phyloP scores from a whole-genome alignment of 73 alveolate genomes.

The Paramecium sexaurelia region DNA sequence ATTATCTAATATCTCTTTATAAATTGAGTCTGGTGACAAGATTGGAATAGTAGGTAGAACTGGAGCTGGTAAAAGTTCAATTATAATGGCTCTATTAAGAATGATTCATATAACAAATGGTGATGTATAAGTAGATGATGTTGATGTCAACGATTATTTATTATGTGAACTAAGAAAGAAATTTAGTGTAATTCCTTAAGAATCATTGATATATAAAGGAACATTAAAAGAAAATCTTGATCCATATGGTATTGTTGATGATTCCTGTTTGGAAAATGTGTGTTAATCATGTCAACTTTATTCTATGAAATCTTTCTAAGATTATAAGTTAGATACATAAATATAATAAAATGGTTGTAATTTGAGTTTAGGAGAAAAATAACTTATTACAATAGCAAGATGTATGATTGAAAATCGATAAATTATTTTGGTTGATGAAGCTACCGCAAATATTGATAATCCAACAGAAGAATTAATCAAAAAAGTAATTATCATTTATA shows the following conservation, averaged over 20 bases:
- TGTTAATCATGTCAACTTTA: background rate
- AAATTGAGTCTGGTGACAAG: constrained; percentile 78
- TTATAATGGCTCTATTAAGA: constrained; percentile 71
- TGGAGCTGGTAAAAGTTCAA: constrained; percentile 79
- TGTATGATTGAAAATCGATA: constrained; percentile 73
- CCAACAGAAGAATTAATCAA: constrained; percentile 78
- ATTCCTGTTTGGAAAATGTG: background rate
- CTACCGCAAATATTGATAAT: constrained; percentile 79
- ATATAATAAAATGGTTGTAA: constrained; percentile 71
- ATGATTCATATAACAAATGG: constrained; percentile 70
- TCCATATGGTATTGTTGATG: constrained; percentile 63
- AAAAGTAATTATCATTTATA: constrained; percentile 59
- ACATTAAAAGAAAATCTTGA: constrained; percentile 82
- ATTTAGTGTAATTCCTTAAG: constrained; percentile 80
- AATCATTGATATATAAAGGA: constrained; percentile 81
- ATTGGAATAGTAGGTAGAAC: constrained; percentile 80
- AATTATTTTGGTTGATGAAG: constrained; percentile 81
- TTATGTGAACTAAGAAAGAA: constrained; percentile 71
- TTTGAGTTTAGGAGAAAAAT: constrained; percentile 80
- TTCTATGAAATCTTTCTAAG: background rate
- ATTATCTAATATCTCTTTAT: constrained; percentile 56
- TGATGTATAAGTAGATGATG: constrained; percentile 74
- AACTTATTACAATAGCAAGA: constrained; percentile 81
- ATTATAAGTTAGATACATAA: constrained; percentile 45
- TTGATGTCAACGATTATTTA: constrained; percentile 73